Conservation (phyloP, 2,329 filamentous ascomycete genomes). For the Trichoderma koningiopsis region DNA sequence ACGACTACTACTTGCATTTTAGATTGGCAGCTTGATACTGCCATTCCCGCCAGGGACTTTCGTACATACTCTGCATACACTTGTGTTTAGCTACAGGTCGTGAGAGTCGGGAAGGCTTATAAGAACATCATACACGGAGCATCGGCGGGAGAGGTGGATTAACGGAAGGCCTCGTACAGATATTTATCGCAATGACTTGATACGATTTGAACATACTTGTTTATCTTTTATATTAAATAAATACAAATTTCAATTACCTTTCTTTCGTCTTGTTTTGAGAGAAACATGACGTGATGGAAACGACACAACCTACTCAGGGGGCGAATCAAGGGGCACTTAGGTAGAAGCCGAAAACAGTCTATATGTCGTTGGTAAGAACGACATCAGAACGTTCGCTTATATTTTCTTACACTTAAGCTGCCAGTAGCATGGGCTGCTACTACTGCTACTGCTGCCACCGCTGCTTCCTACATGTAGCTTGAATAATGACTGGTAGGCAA, state of each 20-base stretch:
- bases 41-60: constrained; percentile 1
- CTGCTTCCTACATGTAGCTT: too few species aligned
- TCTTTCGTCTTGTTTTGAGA: background rate
- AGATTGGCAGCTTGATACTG: constrained; percentile 20
- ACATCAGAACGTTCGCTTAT: too few species aligned
- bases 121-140: constrained; percentile 22
- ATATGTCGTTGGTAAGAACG: too few species aligned
- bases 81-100: constrained; percentile 6
- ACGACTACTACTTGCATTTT: constrained; percentile 19
- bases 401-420: too few species aligned
- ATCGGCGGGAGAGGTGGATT: constrained; percentile 26
- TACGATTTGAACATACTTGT: constrained; percentile 3
- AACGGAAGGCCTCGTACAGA: background rate
- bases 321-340: too few species aligned
- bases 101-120: background rate
- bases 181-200: constrained; percentile 18
- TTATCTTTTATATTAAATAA: constrained; percentile 2
- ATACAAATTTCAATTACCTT: constrained; percentile 2
- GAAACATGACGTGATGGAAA: too few species aligned
- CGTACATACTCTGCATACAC: constrained; percentile 20
- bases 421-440: too few species aligned
- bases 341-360: too few species aligned
- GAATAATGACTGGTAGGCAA: too few species aligned
- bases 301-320: too few species aligned
- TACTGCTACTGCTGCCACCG: too few species aligned